These are phyloP conservation scores for Theobroma grandiflorum DNA, from an alignment of 441 rosid species.

Conservation along the genomic window DNA sequence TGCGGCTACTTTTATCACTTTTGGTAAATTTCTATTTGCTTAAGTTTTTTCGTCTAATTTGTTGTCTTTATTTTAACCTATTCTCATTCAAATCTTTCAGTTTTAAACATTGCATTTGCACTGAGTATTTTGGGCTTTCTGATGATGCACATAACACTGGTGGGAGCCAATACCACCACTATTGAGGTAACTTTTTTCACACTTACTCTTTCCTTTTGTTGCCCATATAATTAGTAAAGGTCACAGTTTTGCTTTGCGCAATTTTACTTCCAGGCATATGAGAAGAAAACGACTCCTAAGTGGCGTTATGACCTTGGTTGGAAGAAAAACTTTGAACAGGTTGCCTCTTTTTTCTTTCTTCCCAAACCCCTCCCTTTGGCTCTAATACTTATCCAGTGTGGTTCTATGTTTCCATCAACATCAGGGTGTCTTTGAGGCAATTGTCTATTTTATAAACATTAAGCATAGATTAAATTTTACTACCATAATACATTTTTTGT, in stretches of 20 bases:
- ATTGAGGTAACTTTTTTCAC: slow-evolving; percentile 69
- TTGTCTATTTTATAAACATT: slow-evolving; percentile 1
- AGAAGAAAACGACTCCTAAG: slow-evolving; percentile 69
- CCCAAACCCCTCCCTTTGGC: background rate
- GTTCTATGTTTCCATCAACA: background rate
- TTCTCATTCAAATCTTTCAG: slow-evolving; percentile 46
- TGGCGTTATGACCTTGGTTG: slow-evolving; percentile 92
- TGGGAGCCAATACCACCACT: slow-evolving; percentile 71
- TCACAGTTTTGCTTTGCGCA: slow-evolving; percentile 21
- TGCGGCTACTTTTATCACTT: slow-evolving; percentile 72
- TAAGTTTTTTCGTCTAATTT: background rate
- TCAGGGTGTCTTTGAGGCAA: background rate
- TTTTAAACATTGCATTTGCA: slow-evolving; percentile 84
- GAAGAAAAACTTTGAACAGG: slow-evolving; percentile 90
- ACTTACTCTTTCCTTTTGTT: background rate
- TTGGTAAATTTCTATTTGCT: slow-evolving; percentile 52
- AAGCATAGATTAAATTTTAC: slow-evolving; percentile 1
- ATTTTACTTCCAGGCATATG: slow-evolving; percentile 68
- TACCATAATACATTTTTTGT: too few relatives aligned
- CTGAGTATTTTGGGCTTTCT: slow-evolving; percentile 88
- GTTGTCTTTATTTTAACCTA: slow-evolving; percentile 20
- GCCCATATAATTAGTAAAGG: background rate
- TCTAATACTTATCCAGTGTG: background rate
- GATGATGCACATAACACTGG: slow-evolving; percentile 77
- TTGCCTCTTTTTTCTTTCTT: slow-evolving; percentile 25